Base-by-base conservation (phyloP, 1,284 basidiomycete species). In the Athelia sp. region DNA sequence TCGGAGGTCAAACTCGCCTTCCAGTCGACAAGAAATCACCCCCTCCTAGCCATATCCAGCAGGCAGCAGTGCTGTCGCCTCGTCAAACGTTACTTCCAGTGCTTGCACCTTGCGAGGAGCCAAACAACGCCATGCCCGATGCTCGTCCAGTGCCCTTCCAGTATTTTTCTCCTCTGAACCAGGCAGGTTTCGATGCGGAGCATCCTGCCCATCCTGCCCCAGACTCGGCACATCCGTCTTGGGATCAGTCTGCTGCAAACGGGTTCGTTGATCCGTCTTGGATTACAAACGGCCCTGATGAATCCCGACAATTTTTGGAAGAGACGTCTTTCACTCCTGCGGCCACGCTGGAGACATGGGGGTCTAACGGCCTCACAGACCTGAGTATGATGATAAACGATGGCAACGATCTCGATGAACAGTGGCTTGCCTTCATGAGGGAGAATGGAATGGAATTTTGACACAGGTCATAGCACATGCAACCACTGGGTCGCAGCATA, bases 1-100 rank as follows among this genome's bases (percentile, higher is more conserved):
- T 84, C 47, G 82, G 82, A 40, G 82, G 78, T 3, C 78, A 79
- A 53, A 81, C 79, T 6, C 69, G 71, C 38, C 69, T 80, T 34
- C 56, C 81, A 18, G 79, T 83, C 45, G 80, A 72, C 63, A 80
- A 69, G 54, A 49, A 2, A 40, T 53, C 13, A 50, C 50, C 22
- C 13, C 54, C 57, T 31, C 59, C 34, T 54, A 57, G 17, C 50
- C 58, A 38, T 56, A 63, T 26, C n/a, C n/a, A n/a, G n/a, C n/a
- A n/a, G n/a, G n/a, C n/a, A n/a, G n/a, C n/a, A n/a, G n/a, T n/a
- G n/a, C n/a, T n/a, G n/a, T n/a, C n/a, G n/a, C n/a, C n/a, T n/a
- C n/a, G n/a, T n/a, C n/a, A n/a, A n/a, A n/a, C n/a, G n/a, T n/a
- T n/a, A n/a, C n/a, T n/a, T n/a, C n/a, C n/a, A n/a, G n/a, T n/a